phyloP scores from a whole-genome alignment of 768 basidiomycete genomes.

The Tephrocybe sp. region DNA sequence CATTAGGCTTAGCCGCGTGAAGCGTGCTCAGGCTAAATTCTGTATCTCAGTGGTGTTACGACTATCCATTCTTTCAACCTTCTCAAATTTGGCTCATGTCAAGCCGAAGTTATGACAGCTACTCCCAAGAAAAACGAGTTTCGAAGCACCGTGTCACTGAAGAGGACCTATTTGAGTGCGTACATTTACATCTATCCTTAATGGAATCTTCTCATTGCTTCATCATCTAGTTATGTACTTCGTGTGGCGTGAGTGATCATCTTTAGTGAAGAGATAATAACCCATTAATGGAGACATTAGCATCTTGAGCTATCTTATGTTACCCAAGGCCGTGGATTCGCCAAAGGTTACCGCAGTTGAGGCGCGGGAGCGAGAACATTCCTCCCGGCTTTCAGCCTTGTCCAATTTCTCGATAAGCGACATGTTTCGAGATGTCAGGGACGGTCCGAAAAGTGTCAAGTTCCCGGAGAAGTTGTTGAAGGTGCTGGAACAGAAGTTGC shows the following conservation, averaged over 20 bases:
- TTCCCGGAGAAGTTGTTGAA: slow-evolving; percentile 95
- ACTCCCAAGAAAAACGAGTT: slow-evolving; percentile 67
- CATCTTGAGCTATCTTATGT: slow-evolving; percentile 69
- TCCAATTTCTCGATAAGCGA: slow-evolving; percentile 70
- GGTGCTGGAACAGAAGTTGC: slow-evolving; percentile 84
- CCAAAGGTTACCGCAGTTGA: slow-evolving; percentile 30
- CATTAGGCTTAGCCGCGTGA: not conserved
- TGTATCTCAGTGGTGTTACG: slow-evolving; percentile 4
- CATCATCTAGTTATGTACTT: slow-evolving; percentile 67
- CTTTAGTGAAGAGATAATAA: not conserved
- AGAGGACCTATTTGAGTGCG: slow-evolving; percentile 84
- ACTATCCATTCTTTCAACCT: slow-evolving; percentile 4
- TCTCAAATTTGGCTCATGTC: slow-evolving; percentile 48
- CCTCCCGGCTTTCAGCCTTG: slow-evolving; percentile 69
- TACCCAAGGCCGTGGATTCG: slow-evolving; percentile 51
- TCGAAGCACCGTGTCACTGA: slow-evolving; percentile 70
- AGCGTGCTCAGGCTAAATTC: not conserved
- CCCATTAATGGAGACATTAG: slow-evolving; percentile 36
- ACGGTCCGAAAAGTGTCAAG: slow-evolving; percentile 82
- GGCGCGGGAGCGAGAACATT: slow-evolving; percentile 61
- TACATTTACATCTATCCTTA: slow-evolving; percentile 12
- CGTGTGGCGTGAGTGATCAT: slow-evolving; percentile 70
- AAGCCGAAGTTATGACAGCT: slow-evolving; percentile 73
- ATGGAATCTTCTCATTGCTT: slow-evolving; percentile 11
- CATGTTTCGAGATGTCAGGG: slow-evolving; percentile 76